Conservation (phyloP, 129 eudicot genomes). For the Apium graveolens region DNA sequence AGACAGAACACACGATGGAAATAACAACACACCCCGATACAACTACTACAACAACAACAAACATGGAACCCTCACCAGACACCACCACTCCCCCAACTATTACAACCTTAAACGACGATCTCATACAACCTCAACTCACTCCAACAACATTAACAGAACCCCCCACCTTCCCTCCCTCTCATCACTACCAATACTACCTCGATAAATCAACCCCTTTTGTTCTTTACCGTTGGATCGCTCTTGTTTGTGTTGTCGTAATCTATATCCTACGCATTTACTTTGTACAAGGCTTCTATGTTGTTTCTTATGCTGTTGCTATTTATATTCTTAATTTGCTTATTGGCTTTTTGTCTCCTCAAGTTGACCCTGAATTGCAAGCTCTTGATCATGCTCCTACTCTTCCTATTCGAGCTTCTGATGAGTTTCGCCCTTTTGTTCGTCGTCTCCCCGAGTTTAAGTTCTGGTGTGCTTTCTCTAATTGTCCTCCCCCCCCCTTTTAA, state of each 20-base stretch:
- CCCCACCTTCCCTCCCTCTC: slow-evolving; percentile 25
- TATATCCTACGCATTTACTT: slow-evolving; percentile 53
- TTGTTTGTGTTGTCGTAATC: slow-evolving; percentile 34
- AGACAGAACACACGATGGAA: not conserved
- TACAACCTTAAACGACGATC: slow-evolving; percentile 13
- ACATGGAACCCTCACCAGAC: slow-evolving; percentile 34
- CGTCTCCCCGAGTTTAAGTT: slow-evolving; percentile 70
- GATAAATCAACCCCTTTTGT: slow-evolving; percentile 82
- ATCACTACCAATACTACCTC: slow-evolving; percentile 56
- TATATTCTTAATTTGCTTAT: slow-evolving; percentile 72
- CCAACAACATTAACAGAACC: slow-evolving; percentile 41
- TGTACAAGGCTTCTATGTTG: slow-evolving; percentile 78
- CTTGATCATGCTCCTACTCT: slow-evolving; percentile 53
- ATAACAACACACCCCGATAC: not conserved
- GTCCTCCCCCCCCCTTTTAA: too few species aligned
- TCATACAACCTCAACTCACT: slow-evolving; percentile 18
- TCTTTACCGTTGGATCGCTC: slow-evolving; percentile 73
- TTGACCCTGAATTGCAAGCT: slow-evolving; percentile 60
- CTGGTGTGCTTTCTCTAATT: slow-evolving; percentile 27
- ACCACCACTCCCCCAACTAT: not conserved
- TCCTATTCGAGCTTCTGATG: slow-evolving; percentile 60
- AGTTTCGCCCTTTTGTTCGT: slow-evolving; percentile 92
- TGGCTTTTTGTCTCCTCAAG: slow-evolving; percentile 82
- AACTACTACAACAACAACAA: too few species aligned
- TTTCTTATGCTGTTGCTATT: slow-evolving; percentile 77